These are phyloP conservation scores for Dillenia turbinata DNA, from an alignment of 164 flowering plant genomes.

Conservation along the genomic window DNA sequence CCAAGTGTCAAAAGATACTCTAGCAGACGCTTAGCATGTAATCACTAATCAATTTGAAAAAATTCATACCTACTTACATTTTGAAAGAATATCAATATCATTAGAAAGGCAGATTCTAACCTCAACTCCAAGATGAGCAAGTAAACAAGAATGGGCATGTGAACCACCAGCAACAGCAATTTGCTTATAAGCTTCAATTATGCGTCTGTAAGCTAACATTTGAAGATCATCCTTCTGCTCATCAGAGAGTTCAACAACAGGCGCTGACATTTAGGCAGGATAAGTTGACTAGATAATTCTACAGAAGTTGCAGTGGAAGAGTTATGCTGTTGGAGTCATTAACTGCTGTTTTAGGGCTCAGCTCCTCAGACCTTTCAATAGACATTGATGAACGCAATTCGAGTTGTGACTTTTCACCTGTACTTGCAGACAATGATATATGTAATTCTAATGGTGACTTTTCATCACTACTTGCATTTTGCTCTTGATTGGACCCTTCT, in stretches of 20 bases:
- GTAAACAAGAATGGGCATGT: constrained; percentile 60
- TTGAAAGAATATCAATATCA: too few relatives aligned
- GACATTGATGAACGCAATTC: constrained; percentile 26
- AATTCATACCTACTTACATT: too few relatives aligned
- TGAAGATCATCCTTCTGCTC: constrained; percentile 74
- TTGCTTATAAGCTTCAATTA: constrained; percentile 82
- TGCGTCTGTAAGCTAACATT: constrained; percentile 53
- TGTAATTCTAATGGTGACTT: constrained; percentile 20
- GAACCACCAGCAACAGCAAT: constrained; percentile 74
- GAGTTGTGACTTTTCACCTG: constrained; percentile 1
- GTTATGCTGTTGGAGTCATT: constrained; percentile 40
- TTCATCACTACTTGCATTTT: constrained; percentile 25
- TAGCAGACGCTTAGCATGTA: too few relatives aligned
- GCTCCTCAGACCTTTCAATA: constrained; percentile 77
- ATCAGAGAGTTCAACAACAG: constrained; percentile 60
- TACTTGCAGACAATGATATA: constrained; percentile 30
- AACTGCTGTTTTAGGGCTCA: constrained; percentile 50
- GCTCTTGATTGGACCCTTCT: constrained; percentile 53
- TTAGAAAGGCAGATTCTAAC: constrained; percentile 28
- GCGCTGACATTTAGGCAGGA: constrained; percentile 85
- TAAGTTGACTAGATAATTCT: constrained; percentile 33
- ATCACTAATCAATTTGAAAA: too few relatives aligned
- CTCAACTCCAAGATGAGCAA: constrained; percentile 81
- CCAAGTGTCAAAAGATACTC: too few relatives aligned
- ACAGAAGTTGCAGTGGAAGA: constrained; percentile 56